phyloP scores from a whole-genome alignment of 1,284 basidiomycete species.

The Agroathelia rolfsii region DNA sequence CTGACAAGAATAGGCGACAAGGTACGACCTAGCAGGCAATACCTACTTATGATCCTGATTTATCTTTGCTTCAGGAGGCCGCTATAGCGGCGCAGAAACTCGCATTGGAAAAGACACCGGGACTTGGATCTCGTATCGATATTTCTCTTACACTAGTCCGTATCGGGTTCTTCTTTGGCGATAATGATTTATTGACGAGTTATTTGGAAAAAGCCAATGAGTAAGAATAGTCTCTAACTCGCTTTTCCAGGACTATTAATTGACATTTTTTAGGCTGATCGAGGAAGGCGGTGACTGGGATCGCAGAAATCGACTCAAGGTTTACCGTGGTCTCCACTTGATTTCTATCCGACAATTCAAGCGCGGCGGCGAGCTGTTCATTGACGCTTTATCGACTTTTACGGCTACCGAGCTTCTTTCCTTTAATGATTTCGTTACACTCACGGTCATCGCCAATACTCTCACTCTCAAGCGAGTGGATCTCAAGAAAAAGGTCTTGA shows the following conservation, averaged over 20 bases:
- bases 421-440: conserved; percentile 87
- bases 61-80: conserved; percentile 41
- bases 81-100: conserved; percentile 75
- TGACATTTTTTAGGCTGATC: conserved; percentile 53
- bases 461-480: conserved; percentile 78
- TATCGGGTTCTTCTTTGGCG: conserved; percentile 87
- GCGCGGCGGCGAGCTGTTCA: conserved; percentile 49
- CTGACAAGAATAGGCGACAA: conserved; percentile 89
- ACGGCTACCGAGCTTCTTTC: conserved; percentile 85
- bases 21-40: no score
- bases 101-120: conserved; percentile 88
- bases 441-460: conserved; percentile 77
- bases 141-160: conserved; percentile 83
- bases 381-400: conserved; percentile 85
- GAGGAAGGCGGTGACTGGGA: conserved; percentile 99
- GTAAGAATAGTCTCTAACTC: conserved; percentile 33
- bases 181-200: conserved; percentile 64
- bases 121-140: conserved; percentile 89
- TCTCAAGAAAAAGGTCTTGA: conserved; percentile 78
- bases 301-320: conserved; percentile 90
- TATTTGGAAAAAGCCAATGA: conserved; percentile 78
- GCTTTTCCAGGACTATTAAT: neutral
- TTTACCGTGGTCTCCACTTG: conserved; percentile 84
- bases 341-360: conserved; percentile 82
- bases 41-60: no score